Conservation (phyloP, 257 asterid genomes). For the Solanum sejunctum region DNA sequence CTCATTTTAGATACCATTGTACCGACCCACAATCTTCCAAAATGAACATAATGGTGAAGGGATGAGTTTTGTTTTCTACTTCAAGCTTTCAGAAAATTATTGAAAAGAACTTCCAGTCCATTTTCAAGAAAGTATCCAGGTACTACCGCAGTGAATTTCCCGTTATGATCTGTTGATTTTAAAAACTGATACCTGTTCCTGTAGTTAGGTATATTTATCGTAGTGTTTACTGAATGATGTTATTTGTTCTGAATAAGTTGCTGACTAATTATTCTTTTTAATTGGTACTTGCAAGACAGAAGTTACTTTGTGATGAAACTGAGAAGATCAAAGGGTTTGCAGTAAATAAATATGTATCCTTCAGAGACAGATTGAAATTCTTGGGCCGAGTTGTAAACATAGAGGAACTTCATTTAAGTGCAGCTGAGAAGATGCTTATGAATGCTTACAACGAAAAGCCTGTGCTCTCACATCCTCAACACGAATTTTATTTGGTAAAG, state of each 20-base stretch:
- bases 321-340: neutral
- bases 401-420: slow-evolving; percentile 5
- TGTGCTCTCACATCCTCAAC: slow-evolving; percentile 5
- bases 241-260: neutral
- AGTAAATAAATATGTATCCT: neutral
- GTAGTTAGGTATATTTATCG: neutral
- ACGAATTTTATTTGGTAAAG: slow-evolving; percentile 1
- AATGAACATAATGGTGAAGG: slow-evolving; percentile 73
- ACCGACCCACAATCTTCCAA: slow-evolving; percentile 66
- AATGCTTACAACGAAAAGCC: neutral
- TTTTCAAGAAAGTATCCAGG: slow-evolving; percentile 72
- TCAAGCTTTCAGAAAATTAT: slow-evolving; percentile 66
- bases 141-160: slow-evolving; percentile 6
- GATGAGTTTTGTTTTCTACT: slow-evolving; percentile 64
- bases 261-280: neutral
- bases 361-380: neutral
- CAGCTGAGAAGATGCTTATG: neutral
- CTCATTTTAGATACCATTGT: slow-evolving; percentile 55
- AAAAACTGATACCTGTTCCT: neutral
- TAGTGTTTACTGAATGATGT: neutral
- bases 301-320: slow-evolving; percentile 19
- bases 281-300: slow-evolving; percentile 22
- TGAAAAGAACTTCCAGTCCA: slow-evolving; percentile 53
- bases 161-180: neutral
- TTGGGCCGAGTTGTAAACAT: neutral